These are phyloP conservation scores for Pyrenochaeta sp. DNA, from an alignment of 2,329 filamentous ascomycete species.

Conservation along the genomic window DNA sequence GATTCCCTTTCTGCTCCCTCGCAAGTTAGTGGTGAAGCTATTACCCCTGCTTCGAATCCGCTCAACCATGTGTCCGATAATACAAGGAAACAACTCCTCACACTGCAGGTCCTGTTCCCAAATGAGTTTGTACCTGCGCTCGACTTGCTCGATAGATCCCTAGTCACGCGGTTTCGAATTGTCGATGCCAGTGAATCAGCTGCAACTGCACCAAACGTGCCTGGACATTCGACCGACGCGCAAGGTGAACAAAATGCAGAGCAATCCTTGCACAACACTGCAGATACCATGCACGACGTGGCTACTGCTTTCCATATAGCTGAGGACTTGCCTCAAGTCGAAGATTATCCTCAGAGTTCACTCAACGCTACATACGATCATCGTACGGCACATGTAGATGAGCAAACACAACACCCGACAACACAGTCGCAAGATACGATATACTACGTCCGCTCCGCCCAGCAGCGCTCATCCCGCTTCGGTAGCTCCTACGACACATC, in stretches of 20 bases:
- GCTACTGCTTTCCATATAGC: no score
- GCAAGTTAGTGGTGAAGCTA: no score
- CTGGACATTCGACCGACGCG: no score
- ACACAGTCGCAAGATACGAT: constrained; percentile 40
- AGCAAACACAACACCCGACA: neutral
- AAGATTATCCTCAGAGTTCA: no score
- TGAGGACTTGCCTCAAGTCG: no score
- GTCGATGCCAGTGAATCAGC: neutral
- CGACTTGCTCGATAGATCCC: constrained; percentile 81
- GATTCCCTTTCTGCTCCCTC: no score
- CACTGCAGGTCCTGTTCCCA: constrained; percentile 85
- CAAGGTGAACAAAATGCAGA: neutral
- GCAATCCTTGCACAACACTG: no score
- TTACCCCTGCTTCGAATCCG: no score
- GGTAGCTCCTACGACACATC: constrained; percentile 34
- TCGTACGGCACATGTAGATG: no score
- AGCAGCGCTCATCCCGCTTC: constrained; percentile 49
- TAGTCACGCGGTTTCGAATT: constrained; percentile 65
- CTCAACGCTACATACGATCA: neutral
- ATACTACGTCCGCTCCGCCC: constrained; percentile 72
- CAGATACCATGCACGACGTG: no score
- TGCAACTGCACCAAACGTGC: neutral
- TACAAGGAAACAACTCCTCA: constrained; percentile 66
- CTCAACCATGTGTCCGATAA: constrained; percentile 35
- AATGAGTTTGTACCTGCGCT: constrained; percentile 81